Base-by-base conservation (phyloP, 305 asterid genomes). In the Plantago lanceolata region DNA sequence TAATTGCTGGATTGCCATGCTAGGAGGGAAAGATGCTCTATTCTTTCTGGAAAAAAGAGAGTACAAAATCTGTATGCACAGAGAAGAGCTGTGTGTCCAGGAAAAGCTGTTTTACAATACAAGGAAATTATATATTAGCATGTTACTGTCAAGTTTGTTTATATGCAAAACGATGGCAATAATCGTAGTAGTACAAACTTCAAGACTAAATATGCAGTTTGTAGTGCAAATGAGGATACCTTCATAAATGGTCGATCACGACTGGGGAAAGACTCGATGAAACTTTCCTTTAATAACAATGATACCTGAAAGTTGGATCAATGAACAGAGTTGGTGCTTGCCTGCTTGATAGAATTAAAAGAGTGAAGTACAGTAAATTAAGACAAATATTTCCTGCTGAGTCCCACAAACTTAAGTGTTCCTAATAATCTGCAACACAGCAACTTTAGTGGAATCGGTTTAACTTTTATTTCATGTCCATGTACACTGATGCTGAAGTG, bases 81-180 rank as follows among this genome's bases (percentile, higher is more conserved):
- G 96, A 94, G 89, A 94, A 94, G 78, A 94, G 97, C 83, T 94
- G 99, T 12, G 99, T 94, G 68, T 94, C 99, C 88, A 84, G 68
- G 68, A 94, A 94, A 58, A 65, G 93, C 99, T 92, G 97, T 76
- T 75, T 24, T 50, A 49, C 58, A 68, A 55, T 26, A n/a, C n/a
- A 28, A 17, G 0, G 9, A 24, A 71, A 67, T 5, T 49, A 35
- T 49, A 48, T 21, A 63, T 79, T 51, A 81, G 73, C 28, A 56
- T 35, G 47, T 16, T 54, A 19, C 21, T 54, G 21, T 37, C 33
- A 33, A 65, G 48, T 48, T 59, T 26, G 13, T 17, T 12, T 9
- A 1, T 17, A 12, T 33, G 16, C 53, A 18, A 44, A 16, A 47
- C 52, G 57, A 21, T n/a, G n/a, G n/a, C n/a, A n/a, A n/a, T n/a